phyloP scores from a whole-genome alignment of 768 basidiomycete species.

The Suillus cothurnatus region DNA sequence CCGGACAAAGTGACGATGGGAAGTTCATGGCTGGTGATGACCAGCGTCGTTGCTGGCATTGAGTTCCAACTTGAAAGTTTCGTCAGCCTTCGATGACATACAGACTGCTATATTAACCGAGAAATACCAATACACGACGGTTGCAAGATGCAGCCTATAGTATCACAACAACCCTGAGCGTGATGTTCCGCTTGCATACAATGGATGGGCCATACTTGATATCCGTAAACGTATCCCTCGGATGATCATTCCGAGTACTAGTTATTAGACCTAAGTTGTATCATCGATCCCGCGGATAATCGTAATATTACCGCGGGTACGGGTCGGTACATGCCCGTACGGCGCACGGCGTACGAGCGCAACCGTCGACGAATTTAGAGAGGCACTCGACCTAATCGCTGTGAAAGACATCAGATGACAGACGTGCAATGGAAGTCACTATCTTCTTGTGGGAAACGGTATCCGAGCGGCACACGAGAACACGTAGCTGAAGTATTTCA shows the following conservation, averaged over 20 bases:
- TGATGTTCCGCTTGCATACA: slow-evolving; percentile 43
- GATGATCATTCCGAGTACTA: background rate
- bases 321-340: background rate
- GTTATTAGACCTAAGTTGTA: slow-evolving; percentile 30
- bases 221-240: background rate
- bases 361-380: background rate
- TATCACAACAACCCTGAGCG: slow-evolving; percentile 42
- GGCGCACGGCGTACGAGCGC: background rate
- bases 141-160: slow-evolving; percentile 65
- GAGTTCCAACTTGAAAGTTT: slow-evolving; percentile 44
- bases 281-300: background rate
- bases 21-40: background rate
- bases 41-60: slow-evolving; percentile 47
- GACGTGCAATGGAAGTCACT: background rate
- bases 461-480: background rate
- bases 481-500: background rate
- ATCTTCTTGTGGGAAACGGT: background rate
- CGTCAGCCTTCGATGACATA: slow-evolving; percentile 42
- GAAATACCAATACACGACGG: slow-evolving; percentile 42
- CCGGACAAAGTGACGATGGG: slow-evolving; percentile 50
- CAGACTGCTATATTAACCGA: background rate
- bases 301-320: background rate
- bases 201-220: slow-evolving; percentile 40
- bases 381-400: background rate
- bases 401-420: slow-evolving; percentile 2